Evolutionary conservation across 1,284 basidiomycete species (phyloP).

Genomic region (Tilletiopsis washingtonensis): DNA sequence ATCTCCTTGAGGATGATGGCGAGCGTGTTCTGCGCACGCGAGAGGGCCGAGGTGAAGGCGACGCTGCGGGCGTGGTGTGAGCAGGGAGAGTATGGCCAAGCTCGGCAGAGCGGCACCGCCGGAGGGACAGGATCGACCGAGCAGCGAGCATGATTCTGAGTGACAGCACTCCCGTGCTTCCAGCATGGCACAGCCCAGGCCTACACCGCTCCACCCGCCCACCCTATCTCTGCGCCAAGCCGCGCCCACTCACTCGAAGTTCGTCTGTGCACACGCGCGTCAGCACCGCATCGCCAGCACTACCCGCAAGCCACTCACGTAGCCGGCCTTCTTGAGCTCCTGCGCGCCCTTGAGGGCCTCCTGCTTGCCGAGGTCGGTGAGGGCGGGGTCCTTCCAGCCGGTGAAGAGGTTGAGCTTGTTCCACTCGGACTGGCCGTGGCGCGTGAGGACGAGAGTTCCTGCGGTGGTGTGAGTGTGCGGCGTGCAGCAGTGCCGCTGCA

Average conservation of each 20-base stretch:
- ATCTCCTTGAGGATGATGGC: conserved; percentile 50
- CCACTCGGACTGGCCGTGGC: conserved; percentile 48
- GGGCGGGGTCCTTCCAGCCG: conserved; percentile 47
- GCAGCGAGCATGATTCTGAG: too few relatives aligned
- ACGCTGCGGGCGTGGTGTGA: conserved; percentile 43
- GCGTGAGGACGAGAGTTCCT: conserved; percentile 44
- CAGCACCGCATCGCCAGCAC: too few relatives aligned
- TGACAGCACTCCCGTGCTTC: too few relatives aligned
- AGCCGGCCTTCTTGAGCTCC: conserved; percentile 44
- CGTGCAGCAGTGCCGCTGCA: too few relatives aligned
- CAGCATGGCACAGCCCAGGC: too few relatives aligned
- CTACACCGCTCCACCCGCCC: too few relatives aligned
- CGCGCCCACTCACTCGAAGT: conserved; percentile 22
- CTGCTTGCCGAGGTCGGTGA: conserved; percentile 42
- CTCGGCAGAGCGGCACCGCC: too few relatives aligned
- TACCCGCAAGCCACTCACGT: conserved; percentile 14
- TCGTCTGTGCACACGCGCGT: conserved; percentile 6
- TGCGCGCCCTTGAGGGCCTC: conserved; percentile 45
- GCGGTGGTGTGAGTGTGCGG: background rate
- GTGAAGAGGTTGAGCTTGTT: conserved; percentile 48
- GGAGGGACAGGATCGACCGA: too few relatives aligned
- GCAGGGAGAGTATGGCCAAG: too few relatives aligned
- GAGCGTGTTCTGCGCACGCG: conserved; percentile 50
- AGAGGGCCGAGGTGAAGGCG: conserved; percentile 50
- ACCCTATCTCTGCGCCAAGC: too few relatives aligned